phyloP scores from a whole-genome alignment of 2,329 filamentous ascomycete species.

The Neofusicoccum kwambonambiense region DNA sequence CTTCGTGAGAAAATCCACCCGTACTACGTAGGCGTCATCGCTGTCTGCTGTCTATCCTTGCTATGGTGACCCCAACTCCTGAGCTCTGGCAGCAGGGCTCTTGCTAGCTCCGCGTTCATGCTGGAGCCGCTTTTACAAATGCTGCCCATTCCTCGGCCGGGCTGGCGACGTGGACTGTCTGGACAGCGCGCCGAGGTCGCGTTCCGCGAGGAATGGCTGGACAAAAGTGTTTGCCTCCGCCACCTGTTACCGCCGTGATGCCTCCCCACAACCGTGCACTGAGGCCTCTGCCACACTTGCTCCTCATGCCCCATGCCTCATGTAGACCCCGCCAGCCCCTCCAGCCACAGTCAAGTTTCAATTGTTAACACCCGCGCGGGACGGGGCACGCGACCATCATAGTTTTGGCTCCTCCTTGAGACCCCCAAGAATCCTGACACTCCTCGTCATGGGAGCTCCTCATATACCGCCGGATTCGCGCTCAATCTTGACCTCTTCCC shows the following conservation, averaged over 20 bases:
- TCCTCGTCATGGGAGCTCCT: conserved; percentile 28
- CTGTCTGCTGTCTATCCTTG: neutral
- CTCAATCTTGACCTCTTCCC: conserved; percentile 59
- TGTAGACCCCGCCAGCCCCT: neutral
- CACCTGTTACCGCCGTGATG: neutral
- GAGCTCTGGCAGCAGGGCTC: neutral
- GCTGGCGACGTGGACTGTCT: neutral
- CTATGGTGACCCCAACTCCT: neutral
- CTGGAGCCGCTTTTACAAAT: neutral
- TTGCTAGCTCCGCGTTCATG: neutral
- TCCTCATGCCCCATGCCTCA: neutral
- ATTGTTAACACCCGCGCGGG: neutral
- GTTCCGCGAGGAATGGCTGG: neutral
- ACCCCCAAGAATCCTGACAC: neutral
- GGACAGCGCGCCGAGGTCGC: neutral
- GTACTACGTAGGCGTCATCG: neutral
- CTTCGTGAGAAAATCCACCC: neutral
- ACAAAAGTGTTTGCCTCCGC: neutral
- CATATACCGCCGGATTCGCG: conserved; percentile 47
- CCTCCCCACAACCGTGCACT: conserved; percentile 13
- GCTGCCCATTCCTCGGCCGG: neutral
- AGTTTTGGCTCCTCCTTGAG: neutral
- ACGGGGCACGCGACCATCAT: neutral
- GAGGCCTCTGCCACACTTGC: neutral
- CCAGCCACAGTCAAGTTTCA: neutral